Base-by-base conservation (phyloP, 441 rosid genomes). In the Theobroma grandiflorum region DNA sequence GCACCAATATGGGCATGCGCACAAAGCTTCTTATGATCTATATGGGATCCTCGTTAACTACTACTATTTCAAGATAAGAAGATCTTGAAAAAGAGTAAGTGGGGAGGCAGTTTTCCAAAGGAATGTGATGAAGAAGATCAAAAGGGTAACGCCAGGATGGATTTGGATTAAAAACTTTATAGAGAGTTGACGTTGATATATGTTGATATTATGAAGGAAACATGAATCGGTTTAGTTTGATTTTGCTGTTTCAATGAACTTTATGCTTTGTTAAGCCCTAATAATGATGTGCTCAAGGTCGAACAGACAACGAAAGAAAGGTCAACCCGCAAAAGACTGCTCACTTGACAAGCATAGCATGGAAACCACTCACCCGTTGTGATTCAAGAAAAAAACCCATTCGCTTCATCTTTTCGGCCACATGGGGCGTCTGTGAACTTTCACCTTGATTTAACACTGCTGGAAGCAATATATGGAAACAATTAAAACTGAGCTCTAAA, bases 291-390 rank as follows among this genome's bases (percentile, higher is more conserved):
- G 57, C 75, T 67, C 84, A 83, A 87, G 90, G 90, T 78, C 88
- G 90, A 87, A 87, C 90, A 87, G 90, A 87, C 88, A 87, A 87
- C 80, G 90, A 87, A 80, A 80, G 78, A 75, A 78, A 83, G 84
- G 82, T 82, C 72, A 87, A 79, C 58, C 71, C 15, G 88, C 86
- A 80, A 82, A 78, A 80, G 81, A 79, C 82, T 78, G 84, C 40
- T 82, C 78, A 71, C 76, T 84, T 84, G 86, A 86, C 83, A 84
- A 80, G 86, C 63, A 76, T 63, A 76, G 87, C 87, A 86, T 75
- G 84, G 89, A 84, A 79, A 70, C 42, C 79, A 87, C 84, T 80
- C 82, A 79, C 83, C 83, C 61, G 45, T 71, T 31, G 45, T 47
- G 40, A 69, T 69, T 14, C 57, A 26, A 45, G 14, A 8, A 70